Evolutionary conservation across 805 yeast species (phyloP), one percentile per base, ranked within the genome.

Genomic region (Ogataea minuta): DNA sequence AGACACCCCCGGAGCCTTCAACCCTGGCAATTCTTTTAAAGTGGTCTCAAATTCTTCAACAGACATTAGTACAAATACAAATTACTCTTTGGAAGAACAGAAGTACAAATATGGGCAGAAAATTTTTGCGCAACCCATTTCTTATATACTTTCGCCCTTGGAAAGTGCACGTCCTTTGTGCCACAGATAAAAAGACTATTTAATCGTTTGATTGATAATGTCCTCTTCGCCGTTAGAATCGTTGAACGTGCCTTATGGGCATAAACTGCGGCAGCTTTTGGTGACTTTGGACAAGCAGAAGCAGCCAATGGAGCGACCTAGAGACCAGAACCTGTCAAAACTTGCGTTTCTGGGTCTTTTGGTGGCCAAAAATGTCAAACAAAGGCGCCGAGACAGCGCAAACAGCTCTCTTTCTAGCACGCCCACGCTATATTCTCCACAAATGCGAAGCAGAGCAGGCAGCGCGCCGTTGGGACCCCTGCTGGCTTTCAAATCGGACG

Each of bases 1-100:
- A 20, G 97, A 89, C 37, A 91, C 93, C 45, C 99, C 98, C 10
- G 91, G 91, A 11, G 96, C 77, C 63, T 81, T 83, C 53, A 84
- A 65, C 5, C 74, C 70, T 20, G 74, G 68, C 38, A 77, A 59
- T 55, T 76, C 80, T 48, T 68, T 70, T 43, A 75, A 62, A 23
- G 68, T 66, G 33, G 63, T 47, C 47, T 72, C 77, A 52, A 76
- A 75, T 49, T 72, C 68, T 51, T 69, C 71, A 44, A 65, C 60
- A 42, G 59, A 45, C 30, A 42, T 37, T 31, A 32, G 36, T 41
- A 31, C 44, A 36, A 28, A 41, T 31, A 35, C 41, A 31, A 37
- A 37, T 37, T 37, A 37, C 41, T 37, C 41, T 31, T 37, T 27
- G 41, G 41, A 37, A 37, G 36, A 37, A 37, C 40, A 36, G 31